These are phyloP conservation scores for Quercus glauca DNA, from an alignment of 306 rosid genomes.

Conservation along the genomic window DNA sequence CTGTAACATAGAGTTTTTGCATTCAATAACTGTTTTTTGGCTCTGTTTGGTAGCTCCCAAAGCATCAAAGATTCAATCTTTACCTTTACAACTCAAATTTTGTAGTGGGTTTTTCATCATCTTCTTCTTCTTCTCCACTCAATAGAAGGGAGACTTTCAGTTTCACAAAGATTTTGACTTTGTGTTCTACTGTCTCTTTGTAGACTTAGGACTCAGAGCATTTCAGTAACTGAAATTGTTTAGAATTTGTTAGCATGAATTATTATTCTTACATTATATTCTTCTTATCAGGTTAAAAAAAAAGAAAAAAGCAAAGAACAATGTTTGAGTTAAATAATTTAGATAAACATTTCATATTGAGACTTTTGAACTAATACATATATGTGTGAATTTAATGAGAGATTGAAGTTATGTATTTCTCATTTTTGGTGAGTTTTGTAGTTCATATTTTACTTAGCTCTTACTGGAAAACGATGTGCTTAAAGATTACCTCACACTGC, in stretches of 20 bases:
- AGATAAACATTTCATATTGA: not conserved
- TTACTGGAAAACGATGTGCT: not conserved
- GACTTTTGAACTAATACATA: not conserved
- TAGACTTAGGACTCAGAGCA: not conserved
- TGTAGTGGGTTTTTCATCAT: not conserved
- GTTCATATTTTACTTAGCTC: not conserved
- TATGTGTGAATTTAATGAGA: not conserved
- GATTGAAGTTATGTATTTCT: not conserved
- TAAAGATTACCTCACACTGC: slow-evolving; percentile 33
- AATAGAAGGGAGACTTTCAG: not conserved
- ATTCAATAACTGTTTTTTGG: too few species aligned
- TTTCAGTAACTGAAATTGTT: not conserved
- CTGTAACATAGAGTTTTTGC: not conserved
- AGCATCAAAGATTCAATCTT: too few species aligned
- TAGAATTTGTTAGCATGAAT: not conserved
- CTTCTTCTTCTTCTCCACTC: not conserved
- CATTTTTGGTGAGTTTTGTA: not conserved
- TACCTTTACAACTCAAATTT: not conserved
- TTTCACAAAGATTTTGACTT: not conserved
- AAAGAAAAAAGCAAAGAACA: not conserved
- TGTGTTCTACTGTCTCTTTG: not conserved
- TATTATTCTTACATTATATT: not conserved
- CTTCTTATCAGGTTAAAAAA: too few species aligned
- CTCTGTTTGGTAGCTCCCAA: too few species aligned
- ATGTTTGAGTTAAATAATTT: not conserved